These are phyloP conservation scores for Metschnikowia henanensis DNA, from an alignment of 805 yeast species.

Conservation along the genomic window DNA sequence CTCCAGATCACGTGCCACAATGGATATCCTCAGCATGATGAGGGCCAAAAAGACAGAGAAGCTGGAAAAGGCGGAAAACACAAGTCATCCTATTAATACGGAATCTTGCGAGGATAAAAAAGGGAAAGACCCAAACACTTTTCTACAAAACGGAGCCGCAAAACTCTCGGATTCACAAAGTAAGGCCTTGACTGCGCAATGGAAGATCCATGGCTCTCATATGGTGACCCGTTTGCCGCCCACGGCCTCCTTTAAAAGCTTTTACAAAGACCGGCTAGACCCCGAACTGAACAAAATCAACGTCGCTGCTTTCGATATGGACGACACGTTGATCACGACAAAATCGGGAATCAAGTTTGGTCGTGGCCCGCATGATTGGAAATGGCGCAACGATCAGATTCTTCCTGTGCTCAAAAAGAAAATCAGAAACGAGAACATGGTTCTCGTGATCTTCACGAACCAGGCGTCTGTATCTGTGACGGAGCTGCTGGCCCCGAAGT, in stretches of 20 bases:
- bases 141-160: no score
- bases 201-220: conserved; percentile 40
- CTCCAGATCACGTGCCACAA: neutral
- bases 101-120: no score
- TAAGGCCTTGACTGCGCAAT: conserved; percentile 22
- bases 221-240: conserved; percentile 44
- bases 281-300: neutral
- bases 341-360: conserved; percentile 63
- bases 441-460: conserved; percentile 77
- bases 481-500: conserved; percentile 10
- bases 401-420: conserved; percentile 22
- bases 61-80: no score
- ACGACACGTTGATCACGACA: conserved; percentile 71
- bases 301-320: conserved; percentile 82
- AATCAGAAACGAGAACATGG: conserved; percentile 26
- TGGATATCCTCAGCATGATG: conserved; percentile 11
- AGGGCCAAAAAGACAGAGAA: neutral
- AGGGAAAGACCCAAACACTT: no score
- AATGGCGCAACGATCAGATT: conserved; percentile 36
- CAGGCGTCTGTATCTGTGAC: conserved; percentile 69
- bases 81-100: no score
- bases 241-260: conserved; percentile 3
- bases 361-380: conserved; percentile 70
- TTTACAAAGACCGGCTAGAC: neutral
- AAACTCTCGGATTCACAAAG: no score